Conservation (phyloP, 1,284 basidiomycete species). For the Mycena sp. region DNA sequence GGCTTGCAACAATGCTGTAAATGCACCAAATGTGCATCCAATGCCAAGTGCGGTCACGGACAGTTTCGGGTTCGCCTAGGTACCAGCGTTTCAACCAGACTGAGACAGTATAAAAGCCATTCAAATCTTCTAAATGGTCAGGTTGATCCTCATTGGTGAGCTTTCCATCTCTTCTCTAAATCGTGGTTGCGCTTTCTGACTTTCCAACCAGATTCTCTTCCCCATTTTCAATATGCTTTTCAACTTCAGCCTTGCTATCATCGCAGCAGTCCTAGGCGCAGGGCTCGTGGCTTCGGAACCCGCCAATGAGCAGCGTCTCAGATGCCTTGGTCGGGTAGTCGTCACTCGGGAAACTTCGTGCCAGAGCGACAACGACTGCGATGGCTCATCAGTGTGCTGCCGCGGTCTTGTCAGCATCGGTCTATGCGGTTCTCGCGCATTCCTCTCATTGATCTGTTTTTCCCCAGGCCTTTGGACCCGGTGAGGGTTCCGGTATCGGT, state of each 20-base stretch:
- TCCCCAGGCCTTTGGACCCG: background rate
- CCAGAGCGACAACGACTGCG: background rate
- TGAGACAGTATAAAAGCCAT: too few relatives aligned
- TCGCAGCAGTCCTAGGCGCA: background rate
- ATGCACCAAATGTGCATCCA: too few relatives aligned
- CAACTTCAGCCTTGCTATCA: background rate
- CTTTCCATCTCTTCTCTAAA: too few relatives aligned
- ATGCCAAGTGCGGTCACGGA: too few relatives aligned
- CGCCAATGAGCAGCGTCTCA: background rate
- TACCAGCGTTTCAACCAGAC: too few relatives aligned
- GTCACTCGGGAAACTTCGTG: background rate
- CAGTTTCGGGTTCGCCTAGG: too few relatives aligned
- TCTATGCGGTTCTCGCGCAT: too few relatives aligned
- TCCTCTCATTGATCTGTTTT: background rate
- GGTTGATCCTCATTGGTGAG: too few relatives aligned
- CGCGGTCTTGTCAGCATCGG: background rate
- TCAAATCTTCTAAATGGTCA: too few relatives aligned
- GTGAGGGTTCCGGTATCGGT: background rate
- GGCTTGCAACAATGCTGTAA: too few relatives aligned
- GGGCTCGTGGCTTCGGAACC: background rate
- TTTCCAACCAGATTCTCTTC: too few relatives aligned
- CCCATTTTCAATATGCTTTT: background rate
- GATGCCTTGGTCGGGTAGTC: background rate
- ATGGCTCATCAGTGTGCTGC: constrained; percentile 6
- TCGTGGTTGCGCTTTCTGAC: too few relatives aligned